These are phyloP conservation scores for Fusarium sp. DNA, from an alignment of 2,329 filamentous ascomycete species.

Conservation along the genomic window DNA sequence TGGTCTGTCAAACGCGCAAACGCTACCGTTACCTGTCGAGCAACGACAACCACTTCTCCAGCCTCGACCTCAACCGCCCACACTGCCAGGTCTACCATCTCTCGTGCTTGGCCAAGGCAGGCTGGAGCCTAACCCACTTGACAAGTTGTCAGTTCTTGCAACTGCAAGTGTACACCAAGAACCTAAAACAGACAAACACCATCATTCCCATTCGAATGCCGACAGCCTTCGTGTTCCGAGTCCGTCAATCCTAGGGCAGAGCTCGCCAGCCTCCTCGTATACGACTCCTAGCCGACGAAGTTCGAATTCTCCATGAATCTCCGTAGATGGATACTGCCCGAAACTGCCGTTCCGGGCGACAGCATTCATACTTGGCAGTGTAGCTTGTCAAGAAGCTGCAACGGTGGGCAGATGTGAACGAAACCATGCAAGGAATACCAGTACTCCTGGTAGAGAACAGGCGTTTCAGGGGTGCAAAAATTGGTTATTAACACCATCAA, in stretches of 20 bases:
- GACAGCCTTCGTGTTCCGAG: slow-evolving; percentile 41
- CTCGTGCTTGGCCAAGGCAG: slow-evolving; percentile 41
- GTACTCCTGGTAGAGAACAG: slow-evolving; percentile 4
- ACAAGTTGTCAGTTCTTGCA: slow-evolving; percentile 52
- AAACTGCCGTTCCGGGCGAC: slow-evolving; percentile 24
- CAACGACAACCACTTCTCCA: slow-evolving; percentile 37
- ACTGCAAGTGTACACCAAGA: slow-evolving; percentile 49
- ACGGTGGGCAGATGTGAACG: not conserved
- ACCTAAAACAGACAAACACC: slow-evolving; percentile 37
- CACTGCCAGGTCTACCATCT: slow-evolving; percentile 34
- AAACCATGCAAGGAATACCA: not conserved
- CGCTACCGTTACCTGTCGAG: slow-evolving; percentile 29
- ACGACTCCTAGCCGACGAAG: slow-evolving; percentile 37
- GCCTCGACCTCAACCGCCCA: slow-evolving; percentile 31
- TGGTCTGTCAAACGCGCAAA: slow-evolving; percentile 6
- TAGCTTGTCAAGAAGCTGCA: slow-evolving; percentile 14
- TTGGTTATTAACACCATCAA: not conserved
- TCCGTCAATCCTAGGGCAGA: slow-evolving; percentile 34
- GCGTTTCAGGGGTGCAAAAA: not conserved
- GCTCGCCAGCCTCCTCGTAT: slow-evolving; percentile 35
- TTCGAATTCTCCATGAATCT: slow-evolving; percentile 40
- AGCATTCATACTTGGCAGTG: slow-evolving; percentile 2
- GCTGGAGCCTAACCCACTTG: slow-evolving; percentile 40
- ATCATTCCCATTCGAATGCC: slow-evolving; percentile 28
- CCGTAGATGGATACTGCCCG: slow-evolving; percentile 32